A percentile compares a stretch with the other conserved stretches of the same genome.
phyloP scores from a whole-genome alignment of 805 yeast genomes.

The Candida andamanensis region DNA sequence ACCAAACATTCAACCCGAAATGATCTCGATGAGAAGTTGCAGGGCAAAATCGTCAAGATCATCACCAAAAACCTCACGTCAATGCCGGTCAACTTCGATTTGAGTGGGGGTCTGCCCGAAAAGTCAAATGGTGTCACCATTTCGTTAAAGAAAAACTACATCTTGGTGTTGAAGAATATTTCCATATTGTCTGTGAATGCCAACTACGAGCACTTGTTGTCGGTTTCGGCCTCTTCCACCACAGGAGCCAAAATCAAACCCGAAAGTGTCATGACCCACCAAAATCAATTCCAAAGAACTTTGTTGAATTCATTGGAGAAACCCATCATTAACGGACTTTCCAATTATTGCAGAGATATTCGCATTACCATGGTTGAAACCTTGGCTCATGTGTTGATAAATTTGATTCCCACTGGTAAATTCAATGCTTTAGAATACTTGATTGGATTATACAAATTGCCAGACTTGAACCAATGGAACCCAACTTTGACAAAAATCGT shows the following conservation, averaged over 20 bases:
- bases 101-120: conserved; percentile 12
- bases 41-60: conserved; percentile 30
- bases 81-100: conserved; percentile 15
- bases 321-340: conserved; percentile 22
- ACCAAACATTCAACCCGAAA: conserved; percentile 30
- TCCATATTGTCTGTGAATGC: conserved; percentile 28
- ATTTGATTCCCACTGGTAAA: conserved; percentile 35
- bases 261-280: conserved; percentile 36
- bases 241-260: conserved; percentile 39
- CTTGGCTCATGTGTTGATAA: conserved; percentile 28
- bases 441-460: conserved; percentile 27
- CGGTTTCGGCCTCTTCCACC: conserved; percentile 29
- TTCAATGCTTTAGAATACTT: conserved; percentile 32
- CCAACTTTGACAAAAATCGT: conserved; percentile 12
- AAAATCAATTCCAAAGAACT: conserved; percentile 30
- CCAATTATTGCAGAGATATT: conserved; percentile 29
- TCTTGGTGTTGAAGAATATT: conserved; percentile 27
- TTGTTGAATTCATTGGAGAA: conserved; percentile 29
- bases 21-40: conserved; percentile 38
- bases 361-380: conserved; percentile 34
- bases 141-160: conserved; percentile 26
- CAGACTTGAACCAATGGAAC: conserved; percentile 27
- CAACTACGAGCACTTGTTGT: conserved; percentile 33
- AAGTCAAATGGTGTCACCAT: conserved; percentile 15
- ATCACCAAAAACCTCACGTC: conserved; percentile 22